These are phyloP conservation scores for Calocybe indica DNA, from an alignment of 768 basidiomycete species.

Conservation along the genomic window DNA sequence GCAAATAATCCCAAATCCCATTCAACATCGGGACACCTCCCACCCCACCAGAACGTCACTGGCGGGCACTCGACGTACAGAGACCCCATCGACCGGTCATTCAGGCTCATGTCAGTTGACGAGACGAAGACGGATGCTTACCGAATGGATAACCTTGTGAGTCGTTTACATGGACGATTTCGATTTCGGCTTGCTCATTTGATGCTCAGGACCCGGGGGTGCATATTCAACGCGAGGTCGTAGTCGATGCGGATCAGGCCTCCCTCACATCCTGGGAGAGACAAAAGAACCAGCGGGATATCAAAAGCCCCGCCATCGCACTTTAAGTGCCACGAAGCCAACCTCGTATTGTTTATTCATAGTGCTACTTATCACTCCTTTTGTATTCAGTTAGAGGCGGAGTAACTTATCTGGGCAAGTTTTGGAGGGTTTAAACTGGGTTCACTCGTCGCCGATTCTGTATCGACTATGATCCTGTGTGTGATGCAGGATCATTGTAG, in stretches of 20 bases:
- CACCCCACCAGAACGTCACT: constrained; percentile 2
- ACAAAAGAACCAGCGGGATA: neutral
- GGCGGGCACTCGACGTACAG: constrained; percentile 9
- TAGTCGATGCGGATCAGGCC: constrained; percentile 9
- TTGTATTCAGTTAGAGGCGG: too few relatives aligned
- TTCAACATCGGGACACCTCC: neutral
- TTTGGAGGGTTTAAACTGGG: too few relatives aligned
- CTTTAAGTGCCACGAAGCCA: too few relatives aligned
- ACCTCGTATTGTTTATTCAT: too few relatives aligned
- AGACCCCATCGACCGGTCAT: constrained; percentile 9
- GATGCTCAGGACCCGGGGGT: constrained; percentile 7
- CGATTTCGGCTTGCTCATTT: neutral
- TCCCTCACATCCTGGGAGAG: constrained; percentile 9
- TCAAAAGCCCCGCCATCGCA: too few relatives aligned
- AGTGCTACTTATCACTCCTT: too few relatives aligned
- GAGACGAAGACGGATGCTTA: constrained; percentile 9
- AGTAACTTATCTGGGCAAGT: too few relatives aligned
- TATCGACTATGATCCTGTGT: too few relatives aligned
- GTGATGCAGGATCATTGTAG: too few relatives aligned
- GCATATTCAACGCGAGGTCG: constrained; percentile 11
- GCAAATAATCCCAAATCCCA: neutral
- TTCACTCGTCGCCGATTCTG: too few relatives aligned
- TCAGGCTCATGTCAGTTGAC: constrained; percentile 4
- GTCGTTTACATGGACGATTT: neutral
- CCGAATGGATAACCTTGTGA: constrained; percentile 9